Percentiles rank a stretch among this genome's conserved stretches.
These are phyloP conservation scores for Coniochaeta sp. DNA, from an alignment of 2,329 filamentous ascomycete genomes.

Conservation along the genomic window DNA sequence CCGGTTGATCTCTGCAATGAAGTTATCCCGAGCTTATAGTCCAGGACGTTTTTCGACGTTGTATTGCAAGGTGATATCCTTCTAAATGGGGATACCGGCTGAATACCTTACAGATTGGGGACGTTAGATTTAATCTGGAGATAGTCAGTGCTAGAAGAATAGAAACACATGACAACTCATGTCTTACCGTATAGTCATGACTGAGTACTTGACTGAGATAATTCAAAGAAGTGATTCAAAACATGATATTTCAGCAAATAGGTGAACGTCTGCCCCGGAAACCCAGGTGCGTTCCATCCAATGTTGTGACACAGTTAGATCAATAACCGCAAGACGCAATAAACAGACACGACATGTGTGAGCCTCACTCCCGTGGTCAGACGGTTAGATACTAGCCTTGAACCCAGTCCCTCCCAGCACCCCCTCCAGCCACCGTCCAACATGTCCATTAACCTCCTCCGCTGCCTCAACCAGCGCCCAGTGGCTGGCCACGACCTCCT, in stretches of 20 bases:
- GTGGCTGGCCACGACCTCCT: slow-evolving; percentile 63
- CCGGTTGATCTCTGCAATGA: not conserved
- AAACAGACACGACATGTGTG: not conserved
- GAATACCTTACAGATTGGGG: not conserved
- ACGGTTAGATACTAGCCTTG: not conserved
- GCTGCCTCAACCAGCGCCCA: slow-evolving; percentile 77
- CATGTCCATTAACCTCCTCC: slow-evolving; percentile 59
- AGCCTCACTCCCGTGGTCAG: not conserved
- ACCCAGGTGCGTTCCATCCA: not conserved
- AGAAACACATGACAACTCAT: no score
- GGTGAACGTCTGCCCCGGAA: not conserved
- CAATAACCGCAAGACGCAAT: not conserved
- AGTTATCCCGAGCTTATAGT: not conserved
- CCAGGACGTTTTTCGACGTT: not conserved
- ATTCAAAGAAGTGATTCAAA: not conserved
- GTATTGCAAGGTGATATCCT: not conserved
- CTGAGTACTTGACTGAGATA: not conserved
- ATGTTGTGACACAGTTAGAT: not conserved
- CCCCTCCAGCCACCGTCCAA: slow-evolving; percentile 60
- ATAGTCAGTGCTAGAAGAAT: not conserved
- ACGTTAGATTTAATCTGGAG: not conserved
- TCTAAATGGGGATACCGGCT: not conserved
- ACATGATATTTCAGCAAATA: no score
- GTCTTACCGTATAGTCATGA: not conserved
- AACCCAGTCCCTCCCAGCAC: slow-evolving; percentile 24